A percentile compares a stretch with the other conserved stretches of the same genome.
Evolutionary conservation across 192 early-diverging fungal genomes (phyloP).

Genomic region (Podila epicladia): DNA sequence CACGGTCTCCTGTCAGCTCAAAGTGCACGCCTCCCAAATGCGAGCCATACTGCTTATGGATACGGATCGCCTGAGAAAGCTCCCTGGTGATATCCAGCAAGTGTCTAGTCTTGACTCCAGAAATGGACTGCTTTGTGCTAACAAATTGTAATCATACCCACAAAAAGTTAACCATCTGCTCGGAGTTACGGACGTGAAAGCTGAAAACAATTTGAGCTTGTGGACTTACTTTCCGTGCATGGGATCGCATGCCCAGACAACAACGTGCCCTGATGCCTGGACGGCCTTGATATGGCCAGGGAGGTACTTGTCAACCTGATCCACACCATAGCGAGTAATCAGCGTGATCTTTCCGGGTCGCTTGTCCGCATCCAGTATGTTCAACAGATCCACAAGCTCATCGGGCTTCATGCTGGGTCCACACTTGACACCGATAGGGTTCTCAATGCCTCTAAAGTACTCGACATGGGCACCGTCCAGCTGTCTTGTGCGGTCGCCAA

Average conservation of each 20-base stretch:
- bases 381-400: constrained; percentile 82
- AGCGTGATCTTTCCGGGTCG: constrained; percentile 92
- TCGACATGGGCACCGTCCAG: constrained; percentile 94
- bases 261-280: constrained; percentile 78
- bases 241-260: constrained; percentile 96
- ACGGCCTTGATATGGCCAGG: constrained; percentile 91
- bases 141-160: background rate
- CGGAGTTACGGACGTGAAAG: background rate
- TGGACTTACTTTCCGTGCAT: constrained; percentile 92
- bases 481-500: constrained; percentile 96
- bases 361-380: constrained; percentile 84
- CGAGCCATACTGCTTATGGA: constrained; percentile 77
- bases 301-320: constrained; percentile 81
- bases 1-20: constrained; percentile 93
- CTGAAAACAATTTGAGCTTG: background rate
- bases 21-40: constrained; percentile 91
- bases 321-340: constrained; percentile 92
- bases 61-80: constrained; percentile 80
- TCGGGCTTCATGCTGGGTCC: constrained; percentile 88
- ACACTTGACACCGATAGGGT: constrained; percentile 96
- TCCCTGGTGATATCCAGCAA: constrained; percentile 91
- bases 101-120: constrained; percentile 89
- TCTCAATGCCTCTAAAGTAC: constrained; percentile 93
- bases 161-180: background rate
- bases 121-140: constrained; percentile 76